Percentiles rank a stretch among this genome's conserved stretches.
These are phyloP conservation scores for Hypomyces perniciosus DNA, from an alignment of 2,329 filamentous ascomycete species.

Conservation along the genomic window DNA sequence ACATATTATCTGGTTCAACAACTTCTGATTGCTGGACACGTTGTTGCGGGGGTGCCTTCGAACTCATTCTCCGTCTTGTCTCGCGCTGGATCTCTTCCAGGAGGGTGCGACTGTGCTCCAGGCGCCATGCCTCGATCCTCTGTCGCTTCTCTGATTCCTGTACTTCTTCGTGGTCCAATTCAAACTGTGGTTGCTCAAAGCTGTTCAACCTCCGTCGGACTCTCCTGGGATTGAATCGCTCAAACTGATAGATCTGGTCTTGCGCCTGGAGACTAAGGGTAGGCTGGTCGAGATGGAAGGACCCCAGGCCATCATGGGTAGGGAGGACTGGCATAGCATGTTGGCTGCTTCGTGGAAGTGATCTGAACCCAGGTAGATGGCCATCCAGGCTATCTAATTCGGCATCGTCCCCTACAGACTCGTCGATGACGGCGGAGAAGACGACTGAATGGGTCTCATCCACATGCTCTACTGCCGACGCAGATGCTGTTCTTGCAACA, in stretches of 20 bases:
- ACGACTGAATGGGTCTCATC: conserved; percentile 36
- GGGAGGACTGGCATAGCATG: conserved; percentile 70
- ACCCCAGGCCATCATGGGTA: conserved; percentile 84
- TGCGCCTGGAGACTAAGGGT: conserved; percentile 55
- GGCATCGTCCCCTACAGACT: conserved; percentile 55
- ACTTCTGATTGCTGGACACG: conserved; percentile 15
- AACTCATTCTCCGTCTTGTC: conserved; percentile 63
- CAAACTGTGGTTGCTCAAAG: conserved; percentile 44
- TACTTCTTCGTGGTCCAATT: conserved; percentile 47
- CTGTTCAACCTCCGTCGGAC: conserved; percentile 50
- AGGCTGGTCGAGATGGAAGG: conserved; percentile 63
- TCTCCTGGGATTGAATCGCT: conserved; percentile 71
- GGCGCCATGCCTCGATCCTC: conserved; percentile 84
- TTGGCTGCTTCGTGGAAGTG: conserved; percentile 37
- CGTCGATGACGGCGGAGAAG: conserved; percentile 32
- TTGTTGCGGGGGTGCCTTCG: conserved; percentile 41
- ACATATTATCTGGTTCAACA: conserved; percentile 32
- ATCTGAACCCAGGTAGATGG: conserved; percentile 81
- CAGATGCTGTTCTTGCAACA: conserved; percentile 50
- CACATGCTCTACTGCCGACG: conserved; percentile 30
- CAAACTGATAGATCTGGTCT: conserved; percentile 84
- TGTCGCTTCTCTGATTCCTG: conserved; percentile 69
- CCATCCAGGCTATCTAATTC: conserved; percentile 93
- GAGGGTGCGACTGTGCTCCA: conserved; percentile 82
- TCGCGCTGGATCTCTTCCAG: conserved; percentile 86